Conservation (phyloP, 495 filamentous ascomycete species). For the Lepraria neglecta region DNA sequence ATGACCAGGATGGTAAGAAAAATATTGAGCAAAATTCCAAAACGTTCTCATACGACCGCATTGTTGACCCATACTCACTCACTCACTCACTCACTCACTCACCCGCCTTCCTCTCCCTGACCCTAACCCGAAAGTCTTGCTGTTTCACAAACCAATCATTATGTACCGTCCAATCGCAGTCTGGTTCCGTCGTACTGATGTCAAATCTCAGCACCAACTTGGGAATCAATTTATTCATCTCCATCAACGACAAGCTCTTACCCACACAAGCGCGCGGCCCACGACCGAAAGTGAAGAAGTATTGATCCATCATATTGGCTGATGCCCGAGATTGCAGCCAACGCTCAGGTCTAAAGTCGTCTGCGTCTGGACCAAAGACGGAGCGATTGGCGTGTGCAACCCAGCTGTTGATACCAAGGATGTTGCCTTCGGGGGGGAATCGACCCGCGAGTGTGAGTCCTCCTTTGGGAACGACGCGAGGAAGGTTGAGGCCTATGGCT, state of each 20-base stretch:
- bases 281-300: slow-evolving; percentile 36
- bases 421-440: slow-evolving; percentile 25
- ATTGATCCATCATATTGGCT: slow-evolving; percentile 19
- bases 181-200: slow-evolving; percentile 31
- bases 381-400: slow-evolving; percentile 44
- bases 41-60: no score
- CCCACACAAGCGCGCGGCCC: slow-evolving; percentile 44
- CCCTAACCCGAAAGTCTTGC: slow-evolving; percentile 29
- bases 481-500: background rate
- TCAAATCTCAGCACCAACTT: slow-evolving; percentile 42
- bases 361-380: slow-evolving; percentile 43
- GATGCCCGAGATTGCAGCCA: slow-evolving; percentile 32
- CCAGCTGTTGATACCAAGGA: slow-evolving; percentile 52
- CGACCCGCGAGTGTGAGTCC: slow-evolving; percentile 1
- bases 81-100: no score
- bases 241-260: slow-evolving; percentile 43
- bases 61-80: no score
- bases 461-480: slow-evolving; percentile 10
- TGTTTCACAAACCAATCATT: slow-evolving; percentile 49
- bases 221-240: slow-evolving; percentile 46
- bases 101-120: background rate
- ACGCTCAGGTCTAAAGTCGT: slow-evolving; percentile 42
- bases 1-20: no score
- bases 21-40: no score
- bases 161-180: slow-evolving; percentile 35